Conservation (phyloP, 805 yeast species). For the Kluyveromyces siamensis region DNA sequence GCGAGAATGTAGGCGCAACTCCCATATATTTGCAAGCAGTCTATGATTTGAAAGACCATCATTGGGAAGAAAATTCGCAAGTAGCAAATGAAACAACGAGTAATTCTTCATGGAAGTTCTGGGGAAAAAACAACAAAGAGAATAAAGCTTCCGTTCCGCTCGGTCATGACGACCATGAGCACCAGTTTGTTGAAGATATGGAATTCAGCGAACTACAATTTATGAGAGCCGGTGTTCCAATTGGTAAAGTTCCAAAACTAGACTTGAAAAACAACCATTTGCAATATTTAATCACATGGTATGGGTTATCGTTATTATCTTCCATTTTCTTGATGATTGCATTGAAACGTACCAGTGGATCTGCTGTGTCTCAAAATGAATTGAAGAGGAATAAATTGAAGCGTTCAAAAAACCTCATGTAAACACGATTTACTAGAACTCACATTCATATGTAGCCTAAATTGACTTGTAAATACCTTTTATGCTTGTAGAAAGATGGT, state of each 20-base stretch:
- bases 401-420: conserved; percentile 39
- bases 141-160: not conserved
- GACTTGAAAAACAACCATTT: conserved; percentile 82
- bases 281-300: conserved; percentile 93
- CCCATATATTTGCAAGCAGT: conserved; percentile 74
- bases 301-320: conserved; percentile 71
- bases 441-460: not conserved
- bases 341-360: conserved; percentile 33
- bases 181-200: conserved; percentile 3
- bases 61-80: conserved; percentile 27
- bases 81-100: not conserved
- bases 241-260: conserved; percentile 75
- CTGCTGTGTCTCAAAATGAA: conserved; percentile 22
- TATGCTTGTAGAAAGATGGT: no score
- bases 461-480: not conserved
- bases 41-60: conserved; percentile 56
- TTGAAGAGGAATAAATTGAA: conserved; percentile 36
- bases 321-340: conserved; percentile 53
- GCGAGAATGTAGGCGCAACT: conserved; percentile 46
- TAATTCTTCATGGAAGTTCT: conserved; percentile 1
- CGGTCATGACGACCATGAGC: not conserved
- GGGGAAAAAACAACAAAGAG: not conserved
- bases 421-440: not conserved
- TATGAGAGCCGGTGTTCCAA: conserved; percentile 76
- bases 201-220: conserved; percentile 52